Conservation (phyloP, 176 grass and related monocot species). For the Oryza punctata region DNA sequence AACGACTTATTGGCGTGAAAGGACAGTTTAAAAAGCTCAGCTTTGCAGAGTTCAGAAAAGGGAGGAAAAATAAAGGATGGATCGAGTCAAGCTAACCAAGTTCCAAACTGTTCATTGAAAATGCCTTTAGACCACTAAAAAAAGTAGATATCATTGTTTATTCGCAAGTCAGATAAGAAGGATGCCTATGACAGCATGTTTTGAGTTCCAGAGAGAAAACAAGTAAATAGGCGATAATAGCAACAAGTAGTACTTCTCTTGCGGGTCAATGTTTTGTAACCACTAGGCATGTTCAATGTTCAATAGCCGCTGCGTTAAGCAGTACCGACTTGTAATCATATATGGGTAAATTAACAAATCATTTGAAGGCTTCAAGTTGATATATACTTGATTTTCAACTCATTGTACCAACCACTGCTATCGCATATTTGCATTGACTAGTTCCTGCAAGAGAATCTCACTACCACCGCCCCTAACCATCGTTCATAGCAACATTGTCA, state of each 20-base stretch:
- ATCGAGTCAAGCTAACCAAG: neutral
- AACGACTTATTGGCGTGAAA: neutral
- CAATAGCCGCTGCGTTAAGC: neutral
- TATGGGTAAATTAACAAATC: neutral
- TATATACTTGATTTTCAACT: neutral
- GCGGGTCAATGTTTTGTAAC: neutral
- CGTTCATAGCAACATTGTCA: neutral
- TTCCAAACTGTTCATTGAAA: neutral
- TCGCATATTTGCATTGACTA: neutral
- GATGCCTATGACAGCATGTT: neutral
- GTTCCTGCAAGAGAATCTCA: slow-evolving; percentile 22
- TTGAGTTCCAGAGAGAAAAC: neutral
- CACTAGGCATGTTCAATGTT: neutral
- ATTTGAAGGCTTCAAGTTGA: neutral
- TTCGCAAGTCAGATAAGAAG: neutral
- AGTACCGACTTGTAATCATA: neutral
- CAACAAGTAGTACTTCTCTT: slow-evolving; percentile 19
- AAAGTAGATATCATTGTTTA: neutral
- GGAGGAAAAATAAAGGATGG: neutral
- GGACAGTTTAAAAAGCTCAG: neutral
- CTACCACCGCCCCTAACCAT: neutral
- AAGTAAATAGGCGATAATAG: neutral
- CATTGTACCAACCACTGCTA: neutral
- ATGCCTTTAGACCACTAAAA: neutral
- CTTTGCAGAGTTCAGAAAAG: neutral